Evolutionary conservation across 139 green algal species (phyloP).

Genomic region (Spirogloea muscicola): DNA sequence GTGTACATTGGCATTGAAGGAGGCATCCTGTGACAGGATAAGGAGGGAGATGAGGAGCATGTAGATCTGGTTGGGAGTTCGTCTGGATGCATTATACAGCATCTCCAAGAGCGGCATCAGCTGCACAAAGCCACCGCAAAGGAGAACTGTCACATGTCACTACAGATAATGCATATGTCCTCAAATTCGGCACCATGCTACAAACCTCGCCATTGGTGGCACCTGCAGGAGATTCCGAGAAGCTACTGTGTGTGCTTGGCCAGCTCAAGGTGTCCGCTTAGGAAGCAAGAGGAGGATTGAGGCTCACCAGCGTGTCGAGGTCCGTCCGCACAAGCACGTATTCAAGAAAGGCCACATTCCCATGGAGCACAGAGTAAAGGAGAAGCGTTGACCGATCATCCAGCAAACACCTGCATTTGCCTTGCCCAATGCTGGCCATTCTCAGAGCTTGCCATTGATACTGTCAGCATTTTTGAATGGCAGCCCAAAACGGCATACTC

Average conservation of each 20-base stretch:
- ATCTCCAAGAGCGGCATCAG: constrained; percentile 70
- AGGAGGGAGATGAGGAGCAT: constrained; percentile 81
- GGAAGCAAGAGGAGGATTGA: not conserved
- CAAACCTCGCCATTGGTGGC: not conserved
- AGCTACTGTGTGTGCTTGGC: not conserved
- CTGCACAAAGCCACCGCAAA: constrained; percentile 38
- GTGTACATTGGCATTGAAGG: constrained; percentile 73
- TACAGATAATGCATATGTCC: not conserved
- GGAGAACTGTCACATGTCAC: not conserved
- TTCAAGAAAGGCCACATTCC: constrained; percentile 54
- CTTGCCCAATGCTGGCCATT: not conserved
- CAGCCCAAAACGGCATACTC: not conserved
- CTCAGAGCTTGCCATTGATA: not conserved
- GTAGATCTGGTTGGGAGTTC: constrained; percentile 61
- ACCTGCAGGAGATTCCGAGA: too few relatives aligned
- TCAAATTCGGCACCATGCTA: not conserved
- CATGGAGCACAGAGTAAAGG: constrained; percentile 78
- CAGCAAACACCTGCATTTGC: constrained; percentile 45
- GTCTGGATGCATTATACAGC: constrained; percentile 51
- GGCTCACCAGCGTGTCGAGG: constrained; percentile 54
- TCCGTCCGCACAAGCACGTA: constrained; percentile 65
- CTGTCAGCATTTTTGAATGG: not conserved
- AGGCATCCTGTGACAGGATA: constrained; percentile 76
- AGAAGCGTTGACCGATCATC: constrained; percentile 62
- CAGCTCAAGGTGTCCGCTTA: not conserved